Percentiles rank a stretch among this genome's conserved stretches.
These are phyloP conservation scores for Coemansia umbellata DNA, from an alignment of 192 early-diverging fungal genomes.

Conservation along the genomic window DNA sequence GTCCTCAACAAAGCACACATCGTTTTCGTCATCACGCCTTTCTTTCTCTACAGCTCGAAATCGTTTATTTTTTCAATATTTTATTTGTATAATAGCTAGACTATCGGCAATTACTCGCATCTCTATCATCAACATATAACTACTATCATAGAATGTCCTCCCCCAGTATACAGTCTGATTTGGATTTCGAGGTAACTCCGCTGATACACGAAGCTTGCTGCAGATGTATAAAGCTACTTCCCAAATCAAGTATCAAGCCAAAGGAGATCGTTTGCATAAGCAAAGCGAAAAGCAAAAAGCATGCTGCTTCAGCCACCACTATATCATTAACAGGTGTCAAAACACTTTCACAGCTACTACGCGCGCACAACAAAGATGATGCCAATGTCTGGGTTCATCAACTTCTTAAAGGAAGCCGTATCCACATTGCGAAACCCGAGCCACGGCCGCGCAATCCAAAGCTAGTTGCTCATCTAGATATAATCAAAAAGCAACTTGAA, in stretches of 20 bases:
- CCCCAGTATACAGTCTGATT: too few species aligned
- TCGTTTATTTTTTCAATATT: too few species aligned
- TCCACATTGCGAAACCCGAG: slow-evolving; percentile 17
- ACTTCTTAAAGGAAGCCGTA: slow-evolving; percentile 32
- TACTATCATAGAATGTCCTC: background rate
- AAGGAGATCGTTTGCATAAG: slow-evolving; percentile 1
- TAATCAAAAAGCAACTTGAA: slow-evolving; percentile 34
- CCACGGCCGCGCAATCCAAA: slow-evolving; percentile 31
- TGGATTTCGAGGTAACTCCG: slow-evolving; percentile 17
- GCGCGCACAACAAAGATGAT: background rate
- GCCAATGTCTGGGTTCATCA: slow-evolving; percentile 26
- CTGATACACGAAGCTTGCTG: slow-evolving; percentile 18
- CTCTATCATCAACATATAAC: too few species aligned
- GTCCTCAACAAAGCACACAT: too few species aligned
- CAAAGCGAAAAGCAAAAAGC: background rate
- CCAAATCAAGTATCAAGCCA: background rate
- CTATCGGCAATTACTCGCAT: too few species aligned
- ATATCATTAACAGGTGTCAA: slow-evolving; percentile 20
- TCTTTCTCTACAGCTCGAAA: too few species aligned
- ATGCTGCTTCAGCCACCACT: background rate
- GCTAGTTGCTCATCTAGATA: slow-evolving; percentile 33
- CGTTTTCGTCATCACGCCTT: too few species aligned
- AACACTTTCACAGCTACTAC: slow-evolving; percentile 18
- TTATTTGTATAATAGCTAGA: too few species aligned
- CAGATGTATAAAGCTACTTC: background rate